phyloP scores from a whole-genome alignment of 2,329 filamentous ascomycete species.

The Thielaviopsis populi region DNA sequence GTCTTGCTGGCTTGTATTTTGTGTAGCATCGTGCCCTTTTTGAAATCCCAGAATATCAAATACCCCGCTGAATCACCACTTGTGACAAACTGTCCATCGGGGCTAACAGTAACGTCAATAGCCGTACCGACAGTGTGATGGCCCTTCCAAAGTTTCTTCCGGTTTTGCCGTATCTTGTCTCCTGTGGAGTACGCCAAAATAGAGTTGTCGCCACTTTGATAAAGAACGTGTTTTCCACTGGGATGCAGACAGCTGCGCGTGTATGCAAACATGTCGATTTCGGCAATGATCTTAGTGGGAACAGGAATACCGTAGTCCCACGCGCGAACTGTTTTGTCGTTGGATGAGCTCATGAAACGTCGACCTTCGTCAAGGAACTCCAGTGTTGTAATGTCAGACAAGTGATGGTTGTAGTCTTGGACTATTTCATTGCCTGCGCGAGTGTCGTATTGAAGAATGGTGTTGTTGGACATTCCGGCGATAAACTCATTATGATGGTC shows the following conservation, averaged over 20 bases:
- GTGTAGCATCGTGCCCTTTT: constrained; percentile 98
- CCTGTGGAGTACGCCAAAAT: constrained; percentile 89
- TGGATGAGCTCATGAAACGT: constrained; percentile 93
- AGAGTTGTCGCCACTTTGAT: constrained; percentile 89
- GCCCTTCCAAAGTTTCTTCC: constrained; percentile 90
- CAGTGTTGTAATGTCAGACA: constrained; percentile 95
- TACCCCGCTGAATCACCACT: constrained; percentile 79
- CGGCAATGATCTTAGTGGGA: constrained; percentile 94
- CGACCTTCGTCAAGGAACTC: constrained; percentile 90
- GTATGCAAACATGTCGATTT: constrained; percentile 96
- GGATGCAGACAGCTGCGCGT: constrained; percentile 75
- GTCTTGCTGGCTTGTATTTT: constrained; percentile 78
- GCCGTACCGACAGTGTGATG: constrained; percentile 93
- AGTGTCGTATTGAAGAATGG: constrained; percentile 93
- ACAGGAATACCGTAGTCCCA: constrained; percentile 99
- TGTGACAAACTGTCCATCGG: constrained; percentile 81
- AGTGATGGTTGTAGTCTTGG: constrained; percentile 95
- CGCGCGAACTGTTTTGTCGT: constrained; percentile 87
- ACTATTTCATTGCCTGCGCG: constrained; percentile 62
- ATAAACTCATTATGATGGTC: constrained; percentile 78
- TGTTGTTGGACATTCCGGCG: constrained; percentile 96
- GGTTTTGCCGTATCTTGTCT: constrained; percentile 92
- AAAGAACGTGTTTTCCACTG: constrained; percentile 83
- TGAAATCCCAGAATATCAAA: constrained; percentile 98
- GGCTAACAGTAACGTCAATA: constrained; percentile 75